phyloP scores from a whole-genome alignment of 345 rosid species.

The Acer negundo region DNA sequence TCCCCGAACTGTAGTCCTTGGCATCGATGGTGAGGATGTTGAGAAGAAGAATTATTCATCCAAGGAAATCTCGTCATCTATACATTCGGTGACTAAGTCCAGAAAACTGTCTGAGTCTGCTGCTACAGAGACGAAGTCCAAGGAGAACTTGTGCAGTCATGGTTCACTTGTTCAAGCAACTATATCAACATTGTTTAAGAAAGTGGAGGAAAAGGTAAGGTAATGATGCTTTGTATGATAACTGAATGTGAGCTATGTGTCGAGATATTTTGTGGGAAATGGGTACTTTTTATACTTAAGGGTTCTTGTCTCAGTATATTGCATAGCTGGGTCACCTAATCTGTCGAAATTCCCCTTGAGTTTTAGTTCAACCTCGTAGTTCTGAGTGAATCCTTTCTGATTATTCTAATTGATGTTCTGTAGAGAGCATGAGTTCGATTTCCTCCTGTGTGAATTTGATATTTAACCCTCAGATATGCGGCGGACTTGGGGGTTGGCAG shows the following conservation, averaged over 20 bases:
- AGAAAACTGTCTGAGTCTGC: slow-evolving; percentile 31
- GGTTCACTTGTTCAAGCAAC: slow-evolving; percentile 78
- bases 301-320: background rate
- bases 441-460: background rate
- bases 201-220: slow-evolving; percentile 62
- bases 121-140: slow-evolving; percentile 32
- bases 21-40: slow-evolving; percentile 24
- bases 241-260: background rate
- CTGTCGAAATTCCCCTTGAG: background rate
- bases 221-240: background rate
- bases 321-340: background rate
- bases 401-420: background rate
- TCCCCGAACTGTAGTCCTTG: slow-evolving; percentile 24
- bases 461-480: background rate
- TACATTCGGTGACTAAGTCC: slow-evolving; percentile 29
- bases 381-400: background rate
- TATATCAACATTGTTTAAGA: slow-evolving; percentile 73
- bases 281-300: background rate
- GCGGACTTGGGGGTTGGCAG: background rate
- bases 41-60: slow-evolving; percentile 21
- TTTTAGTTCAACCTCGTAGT: background rate
- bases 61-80: slow-evolving; percentile 19
- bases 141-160: slow-evolving; percentile 32
- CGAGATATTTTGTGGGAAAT: background rate
- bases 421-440: background rate